Conservation (phyloP, 2,329 filamentous ascomycete genomes). For the Colletotrichum coccodes region DNA sequence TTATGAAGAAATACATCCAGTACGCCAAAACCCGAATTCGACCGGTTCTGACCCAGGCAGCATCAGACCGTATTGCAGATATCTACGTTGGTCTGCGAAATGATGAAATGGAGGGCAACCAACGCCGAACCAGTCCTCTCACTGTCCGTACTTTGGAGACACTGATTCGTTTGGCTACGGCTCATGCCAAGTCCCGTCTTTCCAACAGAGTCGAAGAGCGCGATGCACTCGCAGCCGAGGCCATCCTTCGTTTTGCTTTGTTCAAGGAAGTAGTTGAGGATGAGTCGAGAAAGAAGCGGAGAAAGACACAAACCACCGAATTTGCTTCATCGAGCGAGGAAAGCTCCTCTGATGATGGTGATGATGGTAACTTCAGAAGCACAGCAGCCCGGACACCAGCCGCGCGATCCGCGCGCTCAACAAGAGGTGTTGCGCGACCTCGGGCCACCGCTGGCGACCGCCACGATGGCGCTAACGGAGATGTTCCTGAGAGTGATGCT, state of each 20-base stretch:
- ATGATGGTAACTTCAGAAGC: slow-evolving; percentile 49
- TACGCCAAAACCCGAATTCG: slow-evolving; percentile 94
- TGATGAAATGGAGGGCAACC: slow-evolving; percentile 94
- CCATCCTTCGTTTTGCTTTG: slow-evolving; percentile 90
- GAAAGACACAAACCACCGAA: slow-evolving; percentile 71
- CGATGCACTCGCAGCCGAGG: slow-evolving; percentile 88
- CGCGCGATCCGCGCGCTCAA: slow-evolving; percentile 45
- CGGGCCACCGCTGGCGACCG: slow-evolving; percentile 40
- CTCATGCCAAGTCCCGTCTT: slow-evolving; percentile 91
- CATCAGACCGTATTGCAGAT: slow-evolving; percentile 89
- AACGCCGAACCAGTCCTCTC: slow-evolving; percentile 92
- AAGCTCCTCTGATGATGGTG: slow-evolving; percentile 68
- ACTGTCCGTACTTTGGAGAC: slow-evolving; percentile 98
- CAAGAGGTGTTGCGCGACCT: slow-evolving; percentile 45
- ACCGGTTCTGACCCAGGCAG: slow-evolving; percentile 89
- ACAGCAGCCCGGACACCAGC: slow-evolving; percentile 39
- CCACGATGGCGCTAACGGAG: slow-evolving; percentile 41
- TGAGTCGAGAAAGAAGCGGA: slow-evolving; percentile 85
- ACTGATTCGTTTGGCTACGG: slow-evolving; percentile 95
- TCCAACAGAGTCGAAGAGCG: slow-evolving; percentile 89
- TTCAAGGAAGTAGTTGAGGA: slow-evolving; percentile 93
- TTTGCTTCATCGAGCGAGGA: slow-evolving; percentile 69
- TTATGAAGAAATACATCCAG: slow-evolving; percentile 99
- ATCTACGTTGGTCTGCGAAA: slow-evolving; percentile 94
- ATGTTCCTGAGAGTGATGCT: slow-evolving; percentile 60